These are phyloP conservation scores for Aspergillus transmontanensis DNA, from an alignment of 2,329 filamentous ascomycete genomes.

Conservation along the genomic window DNA sequence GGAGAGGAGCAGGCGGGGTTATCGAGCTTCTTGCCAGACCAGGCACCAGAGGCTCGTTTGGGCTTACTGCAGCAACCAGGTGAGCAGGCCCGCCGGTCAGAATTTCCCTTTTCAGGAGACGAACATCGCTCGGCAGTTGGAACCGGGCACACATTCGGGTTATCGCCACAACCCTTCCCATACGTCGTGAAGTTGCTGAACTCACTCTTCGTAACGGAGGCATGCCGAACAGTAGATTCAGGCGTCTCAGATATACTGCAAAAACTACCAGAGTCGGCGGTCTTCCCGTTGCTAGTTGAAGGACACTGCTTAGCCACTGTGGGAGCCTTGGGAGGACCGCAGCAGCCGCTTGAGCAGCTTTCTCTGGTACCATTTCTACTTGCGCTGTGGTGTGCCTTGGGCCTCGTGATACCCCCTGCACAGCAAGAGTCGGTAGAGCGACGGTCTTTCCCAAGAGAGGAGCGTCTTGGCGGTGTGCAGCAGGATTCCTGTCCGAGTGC, in stretches of 20 bases:
- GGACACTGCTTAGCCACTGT: not conserved
- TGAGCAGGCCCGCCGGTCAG: not conserved
- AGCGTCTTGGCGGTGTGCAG: slow-evolving; percentile 38
- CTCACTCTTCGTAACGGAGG: not conserved
- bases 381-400: not conserved
- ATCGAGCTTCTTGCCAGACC: not conserved
- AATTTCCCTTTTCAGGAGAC: not conserved
- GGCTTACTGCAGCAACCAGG: not conserved
- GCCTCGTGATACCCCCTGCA: slow-evolving; percentile 3
- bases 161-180: not conserved
- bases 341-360: not conserved
- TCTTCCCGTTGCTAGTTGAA: not conserved
- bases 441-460: slow-evolving; percentile 3
- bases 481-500: slow-evolving; percentile 57
- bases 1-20: not conserved
- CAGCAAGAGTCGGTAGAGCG: slow-evolving; percentile 12
- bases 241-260: not conserved
- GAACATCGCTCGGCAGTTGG: not conserved
- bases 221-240: not conserved
- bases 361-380: not conserved
- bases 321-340: not conserved
- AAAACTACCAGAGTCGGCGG: not conserved
- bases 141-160: not conserved
- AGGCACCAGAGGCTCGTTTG: not conserved
- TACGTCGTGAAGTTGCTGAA: not conserved